phyloP scores from a whole-genome alignment of 1,139 yeast genomes.

The Kodamaea suecica region DNA sequence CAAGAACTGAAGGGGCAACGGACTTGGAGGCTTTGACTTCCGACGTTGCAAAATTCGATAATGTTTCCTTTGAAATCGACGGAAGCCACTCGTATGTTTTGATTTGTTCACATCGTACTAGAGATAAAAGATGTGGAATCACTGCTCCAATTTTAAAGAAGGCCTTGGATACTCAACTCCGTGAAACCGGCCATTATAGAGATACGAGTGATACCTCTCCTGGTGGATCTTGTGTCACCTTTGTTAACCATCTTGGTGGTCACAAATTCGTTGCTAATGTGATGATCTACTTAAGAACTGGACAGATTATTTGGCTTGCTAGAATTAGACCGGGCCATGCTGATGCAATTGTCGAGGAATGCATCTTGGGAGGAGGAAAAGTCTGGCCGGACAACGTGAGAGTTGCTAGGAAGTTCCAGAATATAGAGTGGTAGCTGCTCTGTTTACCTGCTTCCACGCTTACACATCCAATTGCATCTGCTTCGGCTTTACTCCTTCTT shows the following conservation, averaged over 20 bases:
- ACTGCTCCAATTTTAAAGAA: constrained; percentile 91
- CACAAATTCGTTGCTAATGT: constrained; percentile 93
- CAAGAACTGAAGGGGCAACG: constrained; percentile 13
- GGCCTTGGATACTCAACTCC: constrained; percentile 68
- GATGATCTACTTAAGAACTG: constrained; percentile 66
- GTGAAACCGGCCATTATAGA: constrained; percentile 68
- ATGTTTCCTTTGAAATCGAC: constrained; percentile 20
- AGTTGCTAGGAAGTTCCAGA: constrained; percentile 51
- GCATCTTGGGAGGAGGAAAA: constrained; percentile 59
- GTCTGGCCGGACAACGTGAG: constrained; percentile 75
- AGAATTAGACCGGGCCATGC: constrained; percentile 77
- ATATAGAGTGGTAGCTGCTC: constrained; percentile 55
- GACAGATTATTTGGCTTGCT: constrained; percentile 86
- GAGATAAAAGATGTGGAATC: constrained; percentile 91
- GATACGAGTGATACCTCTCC: constrained; percentile 72
- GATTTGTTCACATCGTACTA: constrained; percentile 82
- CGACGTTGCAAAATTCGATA: constrained; percentile 14
- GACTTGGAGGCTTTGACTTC: constrained; percentile 1
- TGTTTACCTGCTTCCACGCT: no score
- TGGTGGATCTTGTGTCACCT: constrained; percentile 69
- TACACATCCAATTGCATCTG: neutral
- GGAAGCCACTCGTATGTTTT: constrained; percentile 57
- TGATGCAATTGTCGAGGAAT: constrained; percentile 68
- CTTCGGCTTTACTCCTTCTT: no score
- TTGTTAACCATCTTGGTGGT: constrained; percentile 88